Evolutionary conservation across 2,329 filamentous ascomycete species (phyloP).

Genomic region (Diplodia seriata): DNA sequence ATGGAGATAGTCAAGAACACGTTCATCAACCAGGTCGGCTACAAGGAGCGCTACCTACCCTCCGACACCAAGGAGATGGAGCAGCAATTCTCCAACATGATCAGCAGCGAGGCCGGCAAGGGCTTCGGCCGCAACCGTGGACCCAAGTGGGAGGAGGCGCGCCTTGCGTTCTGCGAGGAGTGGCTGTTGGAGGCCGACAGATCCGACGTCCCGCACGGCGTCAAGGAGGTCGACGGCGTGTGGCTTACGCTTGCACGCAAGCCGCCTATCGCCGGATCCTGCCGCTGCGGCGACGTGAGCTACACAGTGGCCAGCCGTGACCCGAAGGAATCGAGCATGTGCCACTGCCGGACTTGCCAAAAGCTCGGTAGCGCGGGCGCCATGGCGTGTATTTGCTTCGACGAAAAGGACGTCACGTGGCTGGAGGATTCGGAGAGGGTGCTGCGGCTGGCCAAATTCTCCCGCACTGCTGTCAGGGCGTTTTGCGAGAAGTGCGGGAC

Average conservation of each 20-base stretch:
- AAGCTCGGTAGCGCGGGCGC: neutral
- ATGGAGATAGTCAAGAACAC: neutral
- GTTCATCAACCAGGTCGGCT: conserved; percentile 2
- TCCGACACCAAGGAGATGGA: neutral
- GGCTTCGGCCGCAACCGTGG: conserved; percentile 18
- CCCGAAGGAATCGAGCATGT: neutral
- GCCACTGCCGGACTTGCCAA: conserved; percentile 25
- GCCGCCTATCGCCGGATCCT: conserved; percentile 24
- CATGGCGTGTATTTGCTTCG: neutral
- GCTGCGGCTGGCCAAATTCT: neutral
- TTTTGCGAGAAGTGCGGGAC: conserved; percentile 20
- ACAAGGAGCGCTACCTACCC: neutral
- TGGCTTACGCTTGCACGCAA: conserved; percentile 7
- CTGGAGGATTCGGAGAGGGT: neutral
- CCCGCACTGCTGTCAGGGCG: neutral
- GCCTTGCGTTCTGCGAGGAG: conserved; percentile 16
- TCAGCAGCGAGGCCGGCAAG: conserved; percentile 12
- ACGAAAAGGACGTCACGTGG: neutral
- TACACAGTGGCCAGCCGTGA: neutral
- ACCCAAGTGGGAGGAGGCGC: conserved; percentile 23
- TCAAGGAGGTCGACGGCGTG: conserved; percentile 20
- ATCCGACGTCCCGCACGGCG: neutral
- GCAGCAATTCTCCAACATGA: conserved; percentile 6
- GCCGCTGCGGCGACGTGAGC: conserved; percentile 12
- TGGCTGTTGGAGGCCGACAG: conserved; percentile 7